A percentile compares a stretch with the other conserved stretches of the same genome.
phyloP scores from a whole-genome alignment of 2,329 filamentous ascomycete species.

The Rasamsonia emersonii region DNA sequence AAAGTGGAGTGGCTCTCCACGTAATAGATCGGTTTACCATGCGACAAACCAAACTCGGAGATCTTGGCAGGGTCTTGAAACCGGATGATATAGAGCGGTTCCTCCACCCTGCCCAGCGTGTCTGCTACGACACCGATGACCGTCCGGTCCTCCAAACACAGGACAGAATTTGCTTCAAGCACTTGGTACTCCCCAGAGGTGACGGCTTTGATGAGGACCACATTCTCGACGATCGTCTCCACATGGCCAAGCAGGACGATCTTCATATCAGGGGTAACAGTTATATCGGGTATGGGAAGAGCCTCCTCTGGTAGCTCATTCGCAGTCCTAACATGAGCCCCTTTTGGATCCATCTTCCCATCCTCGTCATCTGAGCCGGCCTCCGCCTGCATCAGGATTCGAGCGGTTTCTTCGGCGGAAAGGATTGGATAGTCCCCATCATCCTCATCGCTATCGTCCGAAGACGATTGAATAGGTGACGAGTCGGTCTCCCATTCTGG shows the following conservation, averaged over 20 bases:
- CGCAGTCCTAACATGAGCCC: slow-evolving; percentile 60
- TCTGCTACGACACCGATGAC: slow-evolving; percentile 79
- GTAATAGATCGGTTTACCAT: slow-evolving; percentile 69
- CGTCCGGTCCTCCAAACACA: slow-evolving; percentile 67
- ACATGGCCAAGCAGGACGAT: slow-evolving; percentile 68
- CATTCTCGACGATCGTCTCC: slow-evolving; percentile 68
- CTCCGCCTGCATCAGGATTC: slow-evolving; percentile 76
- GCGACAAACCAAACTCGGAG: slow-evolving; percentile 54
- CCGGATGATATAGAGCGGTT: slow-evolving; percentile 75
- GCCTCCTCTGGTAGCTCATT: slow-evolving; percentile 64
- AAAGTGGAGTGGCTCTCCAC: slow-evolving; percentile 68
- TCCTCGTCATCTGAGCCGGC: slow-evolving; percentile 71
- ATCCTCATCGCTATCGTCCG: slow-evolving; percentile 32
- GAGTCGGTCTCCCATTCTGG: slow-evolving; percentile 83
- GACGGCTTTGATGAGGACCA: slow-evolving; percentile 68
- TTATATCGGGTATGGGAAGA: slow-evolving; percentile 66
- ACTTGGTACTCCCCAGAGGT: slow-evolving; percentile 76
- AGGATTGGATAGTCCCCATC: slow-evolving; percentile 61
- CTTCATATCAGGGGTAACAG: slow-evolving; percentile 66
- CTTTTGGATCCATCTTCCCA: slow-evolving; percentile 36
- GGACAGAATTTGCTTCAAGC: slow-evolving; percentile 71
- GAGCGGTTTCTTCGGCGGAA: slow-evolving; percentile 72
- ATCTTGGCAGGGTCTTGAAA: slow-evolving; percentile 65
- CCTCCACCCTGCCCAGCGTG: slow-evolving; percentile 74
- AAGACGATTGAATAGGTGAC: slow-evolving; percentile 62